Evolutionary conservation across 2,329 filamentous ascomycete species (phyloP), one percentile per base, ranked within the genome.

Genomic region (Scedosporium boydii): DNA sequence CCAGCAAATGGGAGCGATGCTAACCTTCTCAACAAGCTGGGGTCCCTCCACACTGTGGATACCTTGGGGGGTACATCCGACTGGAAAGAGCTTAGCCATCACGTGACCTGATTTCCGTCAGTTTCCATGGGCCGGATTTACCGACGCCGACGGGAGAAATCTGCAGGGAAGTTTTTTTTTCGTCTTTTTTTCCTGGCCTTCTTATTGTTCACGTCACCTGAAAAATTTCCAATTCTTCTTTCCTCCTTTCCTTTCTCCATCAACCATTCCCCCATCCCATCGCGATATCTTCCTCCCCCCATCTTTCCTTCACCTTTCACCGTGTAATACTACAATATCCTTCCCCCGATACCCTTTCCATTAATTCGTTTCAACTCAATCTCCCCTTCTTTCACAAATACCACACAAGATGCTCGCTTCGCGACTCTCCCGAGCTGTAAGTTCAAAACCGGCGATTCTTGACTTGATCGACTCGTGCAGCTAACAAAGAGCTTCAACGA

Each of bases 351-450:
- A 29, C 27, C 59, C 48, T 18, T 29, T 70, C 69, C 65, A 65
- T 67, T 67, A 66, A 70, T 69, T 69, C 72, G 70, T 69, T 69
- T 70, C 68, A 70, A 68, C 67, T 69, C 66, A 71, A 72, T 75
- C 73, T 70, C 70, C 69, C 67, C 68, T 66, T 66, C 68, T 67
- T 66, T 58, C 63, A 60, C 48, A 27, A 67, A 69, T 70, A 70
- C 69, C 70, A 29, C 21, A 72, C 79, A 87, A 78, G 75, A 90
- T 91, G 88, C 76, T 91, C 78, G 81, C 87, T 73, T 84, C 87
- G 71, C 86, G 86, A 76, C 79, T 91, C 71, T 83, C 85, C 72
- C 85, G 87, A 83, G 87, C 87, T 84, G 88, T 91, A 86, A 81
- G 88, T 85, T 56, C 6, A 44, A 16, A 26, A n/a, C 3, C 59